Base-by-base conservation (phyloP, 2,329 filamentous ascomycete genomes). In the Passalora sequoiae region DNA sequence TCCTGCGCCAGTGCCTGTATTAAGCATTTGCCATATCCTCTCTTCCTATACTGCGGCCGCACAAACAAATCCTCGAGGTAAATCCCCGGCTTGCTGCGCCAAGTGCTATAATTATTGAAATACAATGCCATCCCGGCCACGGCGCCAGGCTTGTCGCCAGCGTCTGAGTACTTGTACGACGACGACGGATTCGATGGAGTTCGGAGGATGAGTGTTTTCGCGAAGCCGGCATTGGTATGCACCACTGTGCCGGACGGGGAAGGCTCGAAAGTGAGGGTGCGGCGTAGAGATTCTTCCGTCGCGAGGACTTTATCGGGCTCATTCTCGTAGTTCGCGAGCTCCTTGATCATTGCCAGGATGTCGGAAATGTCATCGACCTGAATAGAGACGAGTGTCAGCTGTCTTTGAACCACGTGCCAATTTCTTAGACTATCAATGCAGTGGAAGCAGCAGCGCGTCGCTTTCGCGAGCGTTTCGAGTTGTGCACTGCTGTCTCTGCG, bases 51-150 rank as follows among this genome's bases (percentile, higher is more conserved):
- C 32, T 70, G 69, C 1, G 80, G 75, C 55, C 80, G 75, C 29
- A 98, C 87, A 60, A 83, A 95, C n/a, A 97, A 71, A 61, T 97
- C 91, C 66, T 97, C 91, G 27, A 97, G 81, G 66, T 94, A 95
- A 60, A 98, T 85, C 2, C 91, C 91, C 0, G 89, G 80, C 33
- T 78, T 78, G n/a, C 85, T 79, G 6, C 85, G 79, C 92, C 92
- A 97, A 0, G 91, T 96, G 60, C 83, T 88, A 69, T 95, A 97
- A 69, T 91, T 97, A 74, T 91, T 89, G 66, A 94, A 97, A 70
- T 89, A 96, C 29, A 96, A 69, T 1, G 89, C 89, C 77, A 96
- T 87, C 36, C 84, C 88, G 0, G 80, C 85, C 65, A 78, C 61
- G 35, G 22, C 65, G 54, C 38, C 53, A 27, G 44, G 59, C 50